These are phyloP conservation scores for Meyerozyma guilliermondii DNA, from an alignment of 1,139 yeast species.

Conservation along the genomic window DNA sequence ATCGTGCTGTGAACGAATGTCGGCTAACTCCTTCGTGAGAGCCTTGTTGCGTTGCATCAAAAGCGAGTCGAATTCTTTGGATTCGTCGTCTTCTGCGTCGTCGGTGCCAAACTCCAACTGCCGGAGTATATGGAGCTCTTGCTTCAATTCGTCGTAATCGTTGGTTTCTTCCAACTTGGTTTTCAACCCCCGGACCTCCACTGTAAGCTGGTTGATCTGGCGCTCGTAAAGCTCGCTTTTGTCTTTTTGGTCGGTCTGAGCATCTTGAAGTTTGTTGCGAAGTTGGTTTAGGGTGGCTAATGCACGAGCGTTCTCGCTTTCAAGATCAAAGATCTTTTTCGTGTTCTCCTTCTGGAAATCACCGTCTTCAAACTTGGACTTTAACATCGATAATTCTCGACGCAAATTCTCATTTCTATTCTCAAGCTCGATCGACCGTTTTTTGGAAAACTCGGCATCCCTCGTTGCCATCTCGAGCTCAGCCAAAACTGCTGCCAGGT, in stretches of 20 bases:
- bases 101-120: slow-evolving; percentile 67
- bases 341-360: slow-evolving; percentile 29
- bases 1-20: slow-evolving; percentile 50
- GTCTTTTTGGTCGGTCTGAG: slow-evolving; percentile 29
- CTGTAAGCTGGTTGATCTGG: slow-evolving; percentile 43
- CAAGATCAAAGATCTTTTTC: slow-evolving; percentile 49
- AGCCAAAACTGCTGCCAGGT: slow-evolving; percentile 31
- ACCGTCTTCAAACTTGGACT: slow-evolving; percentile 38
- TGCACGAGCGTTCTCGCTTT: slow-evolving; percentile 60
- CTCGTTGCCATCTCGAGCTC: slow-evolving; percentile 65
- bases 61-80: slow-evolving; percentile 35
- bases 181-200: slow-evolving; percentile 49
- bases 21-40: slow-evolving; percentile 56
- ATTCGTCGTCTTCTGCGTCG: slow-evolving; percentile 18
- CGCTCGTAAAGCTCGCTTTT: slow-evolving; percentile 32
- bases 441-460: slow-evolving; percentile 71
- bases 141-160: slow-evolving; percentile 76
- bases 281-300: slow-evolving; percentile 60
- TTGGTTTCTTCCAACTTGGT: slow-evolving; percentile 39
- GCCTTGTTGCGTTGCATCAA: slow-evolving; percentile 57
- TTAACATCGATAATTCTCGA: slow-evolving; percentile 46
- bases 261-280: slow-evolving; percentile 26
- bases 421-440: slow-evolving; percentile 67
- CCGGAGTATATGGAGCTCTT: slow-evolving; percentile 66
- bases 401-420: slow-evolving; percentile 72